Conservation (phyloP, 345 rosid genomes). For the Eucalyptus urophylla region DNA sequence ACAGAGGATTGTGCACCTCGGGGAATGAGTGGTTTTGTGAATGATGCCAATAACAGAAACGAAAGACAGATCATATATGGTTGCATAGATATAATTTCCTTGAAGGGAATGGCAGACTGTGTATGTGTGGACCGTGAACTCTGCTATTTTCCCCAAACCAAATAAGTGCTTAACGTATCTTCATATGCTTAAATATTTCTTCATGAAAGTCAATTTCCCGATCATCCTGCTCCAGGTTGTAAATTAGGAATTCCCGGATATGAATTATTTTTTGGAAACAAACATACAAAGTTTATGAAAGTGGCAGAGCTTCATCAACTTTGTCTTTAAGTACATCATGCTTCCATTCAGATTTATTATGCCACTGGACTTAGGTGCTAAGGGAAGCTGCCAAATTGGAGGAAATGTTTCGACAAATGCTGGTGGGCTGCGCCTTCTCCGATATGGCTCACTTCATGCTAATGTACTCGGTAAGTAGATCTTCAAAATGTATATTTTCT, state of each 20-base stretch:
- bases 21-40: neutral
- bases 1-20: neutral
- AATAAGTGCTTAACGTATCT: neutral
- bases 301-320: neutral
- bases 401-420: conserved; percentile 99
- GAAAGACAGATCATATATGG: neutral
- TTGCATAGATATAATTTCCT: neutral
- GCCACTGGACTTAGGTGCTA: conserved; percentile 99
- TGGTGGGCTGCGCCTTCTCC: conserved; percentile 94
- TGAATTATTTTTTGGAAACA: neutral
- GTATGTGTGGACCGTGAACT: neutral
- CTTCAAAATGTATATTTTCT: neutral
- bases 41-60: neutral
- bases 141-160: neutral
- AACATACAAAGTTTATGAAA: neutral
- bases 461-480: conserved; percentile 61
- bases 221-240: neutral
- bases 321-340: conserved; percentile 10
- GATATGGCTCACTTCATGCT: conserved; percentile 96
- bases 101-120: neutral
- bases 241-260: neutral
- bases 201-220: neutral
- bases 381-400: conserved; percentile 99
- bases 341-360: conserved; percentile 84
- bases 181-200: neutral